Evolutionary conservation across 2,329 filamentous ascomycete species (phyloP).

Genomic region (Lachnellula hyalina): DNA sequence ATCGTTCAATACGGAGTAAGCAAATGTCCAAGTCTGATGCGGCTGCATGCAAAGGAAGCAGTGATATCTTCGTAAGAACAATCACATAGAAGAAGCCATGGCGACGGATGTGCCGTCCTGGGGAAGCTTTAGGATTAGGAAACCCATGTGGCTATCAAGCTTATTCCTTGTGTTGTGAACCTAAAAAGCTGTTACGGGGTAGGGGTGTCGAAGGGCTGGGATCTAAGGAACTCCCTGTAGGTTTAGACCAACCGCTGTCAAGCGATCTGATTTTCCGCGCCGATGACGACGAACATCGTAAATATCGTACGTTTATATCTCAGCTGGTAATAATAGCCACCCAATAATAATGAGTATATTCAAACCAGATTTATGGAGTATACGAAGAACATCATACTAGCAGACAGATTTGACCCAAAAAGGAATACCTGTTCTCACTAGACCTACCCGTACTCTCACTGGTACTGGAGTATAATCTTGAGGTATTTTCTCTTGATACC

Average conservation of each 20-base stretch:
- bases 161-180: slow-evolving; percentile 17
- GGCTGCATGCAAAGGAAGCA: background rate
- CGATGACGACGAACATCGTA: slow-evolving; percentile 14
- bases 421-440: too few relatives aligned
- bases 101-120: background rate
- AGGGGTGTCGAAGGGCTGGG: slow-evolving; percentile 1
- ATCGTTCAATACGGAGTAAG: background rate
- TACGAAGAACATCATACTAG: background rate
- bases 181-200: slow-evolving; percentile 2
- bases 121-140: slow-evolving; percentile 6
- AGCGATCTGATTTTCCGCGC: slow-evolving; percentile 3
- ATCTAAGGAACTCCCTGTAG: slow-evolving; percentile 12
- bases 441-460: too few relatives aligned
- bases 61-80: background rate
- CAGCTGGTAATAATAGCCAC: background rate
- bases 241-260: slow-evolving; percentile 19
- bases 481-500: background rate
- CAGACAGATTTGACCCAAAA: background rate
- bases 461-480: background rate
- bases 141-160: slow-evolving; percentile 20
- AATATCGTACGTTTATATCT: background rate
- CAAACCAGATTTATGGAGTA: background rate
- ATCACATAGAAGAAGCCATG: background rate
- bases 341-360: too few relatives aligned
- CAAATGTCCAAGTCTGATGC: background rate